Base-by-base conservation (phyloP, 148 eudicot genomes). In the Persicaria maculosa region DNA sequence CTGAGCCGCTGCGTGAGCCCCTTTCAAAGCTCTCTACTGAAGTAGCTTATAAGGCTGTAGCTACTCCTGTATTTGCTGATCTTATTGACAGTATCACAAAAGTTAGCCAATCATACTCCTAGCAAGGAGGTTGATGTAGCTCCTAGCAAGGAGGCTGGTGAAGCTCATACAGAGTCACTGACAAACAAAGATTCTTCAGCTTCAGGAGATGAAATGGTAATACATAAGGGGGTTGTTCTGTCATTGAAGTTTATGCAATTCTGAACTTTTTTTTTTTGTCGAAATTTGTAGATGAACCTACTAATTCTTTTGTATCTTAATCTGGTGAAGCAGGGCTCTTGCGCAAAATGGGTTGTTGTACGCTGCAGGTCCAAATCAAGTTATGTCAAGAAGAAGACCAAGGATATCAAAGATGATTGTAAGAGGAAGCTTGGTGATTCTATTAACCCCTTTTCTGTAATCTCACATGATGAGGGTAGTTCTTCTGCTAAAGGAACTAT, bases 1-100 rank as follows among this genome's bases (percentile, higher is more conserved):
- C 92, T 3, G 89, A 85, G 79, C 87, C 31, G 31, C 31, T 25
- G 0, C 31, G 31, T 25, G 31, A 25, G 31, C 31, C 31, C 1
- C 31, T 25, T 1, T 25, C 31, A 25, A 25, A 25, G 31, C 31
- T 25, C 31, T 25, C 31, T 25, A 1, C 31, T 25, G 31, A 25
- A 25, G 31, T 25, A 25, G 31, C 31, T 25, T 25, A 0, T 25
- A 25, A 25, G 31, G 31, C 31, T 25, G 31, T 1, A 25, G 31
- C 31, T 25, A 25, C 31, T 25, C 31, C 31, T 25, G 31, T 25
- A 25, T 25, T 25, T 25, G 31, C 31, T 25, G 31, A 25, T 25
- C 31, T 25, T 25, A 25, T 25, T 25, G 31, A 25, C 31, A 25
- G 31, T 25, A 25, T 25, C 31, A 25, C 31, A 25, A 25, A 25